Conservation (phyloP, 148 eudicot species). For the Chenopodium album region DNA sequence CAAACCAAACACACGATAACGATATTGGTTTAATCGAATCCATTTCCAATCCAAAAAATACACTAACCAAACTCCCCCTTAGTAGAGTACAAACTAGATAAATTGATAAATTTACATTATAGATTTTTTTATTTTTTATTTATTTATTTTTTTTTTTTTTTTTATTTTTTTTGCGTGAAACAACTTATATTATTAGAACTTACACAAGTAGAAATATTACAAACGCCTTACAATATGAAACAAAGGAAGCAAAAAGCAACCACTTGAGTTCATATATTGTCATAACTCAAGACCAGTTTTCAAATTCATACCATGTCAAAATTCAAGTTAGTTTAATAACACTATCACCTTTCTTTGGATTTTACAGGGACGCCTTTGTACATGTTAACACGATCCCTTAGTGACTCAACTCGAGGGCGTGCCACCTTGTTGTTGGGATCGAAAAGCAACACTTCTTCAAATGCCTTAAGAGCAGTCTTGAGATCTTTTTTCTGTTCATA, state of each 20-base stretch:
- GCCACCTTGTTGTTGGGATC: slow-evolving; percentile 91
- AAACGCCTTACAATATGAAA: not conserved
- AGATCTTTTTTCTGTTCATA: slow-evolving; percentile 78
- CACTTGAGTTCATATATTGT: not conserved
- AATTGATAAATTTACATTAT: not conserved
- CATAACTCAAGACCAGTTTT: slow-evolving; percentile 5
- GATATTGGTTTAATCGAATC: no score
- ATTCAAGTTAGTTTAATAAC: slow-evolving; percentile 12
- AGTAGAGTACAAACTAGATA: not conserved
- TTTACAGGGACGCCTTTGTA: slow-evolving; percentile 83
- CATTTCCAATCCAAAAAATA: no score
- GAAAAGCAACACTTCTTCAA: slow-evolving; percentile 88
- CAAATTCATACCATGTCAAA: slow-evolving; percentile 27
- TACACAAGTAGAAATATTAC: not conserved
- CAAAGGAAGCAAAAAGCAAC: not conserved
- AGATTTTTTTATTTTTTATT: no score
- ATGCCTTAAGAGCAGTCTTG: slow-evolving; percentile 79
- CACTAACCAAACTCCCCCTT: no score
- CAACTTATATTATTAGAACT: not conserved
- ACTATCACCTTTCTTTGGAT: slow-evolving; percentile 48
- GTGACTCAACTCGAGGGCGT: slow-evolving; percentile 69
- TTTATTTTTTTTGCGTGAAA: not conserved
- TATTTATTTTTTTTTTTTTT: no score
- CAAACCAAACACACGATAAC: no score
- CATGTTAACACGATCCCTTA: slow-evolving; percentile 66